A percentile compares a stretch with the other conserved stretches of the same genome.
Evolutionary conservation across 164 flowering plant species (phyloP).

Genomic region (Akebia trifoliata): DNA sequence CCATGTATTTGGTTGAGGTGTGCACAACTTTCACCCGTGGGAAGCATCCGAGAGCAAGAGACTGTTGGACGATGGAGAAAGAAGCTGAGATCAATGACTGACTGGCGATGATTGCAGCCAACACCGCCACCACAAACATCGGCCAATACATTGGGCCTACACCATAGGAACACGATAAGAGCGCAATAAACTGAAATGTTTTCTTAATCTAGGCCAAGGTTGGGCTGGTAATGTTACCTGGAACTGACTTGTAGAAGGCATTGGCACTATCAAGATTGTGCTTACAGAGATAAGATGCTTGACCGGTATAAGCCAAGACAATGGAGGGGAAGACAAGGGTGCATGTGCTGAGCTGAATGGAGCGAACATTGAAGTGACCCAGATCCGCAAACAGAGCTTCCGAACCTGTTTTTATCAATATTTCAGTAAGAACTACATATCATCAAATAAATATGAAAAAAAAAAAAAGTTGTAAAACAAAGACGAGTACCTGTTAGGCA

Average conservation of each 20-base stretch:
- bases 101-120: slow-evolving; percentile 26
- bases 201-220: no score
- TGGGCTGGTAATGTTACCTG: neutral
- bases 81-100: slow-evolving; percentile 28
- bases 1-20: slow-evolving; percentile 24
- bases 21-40: slow-evolving; percentile 29
- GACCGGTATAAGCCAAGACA: slow-evolving; percentile 18
- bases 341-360: slow-evolving; percentile 15
- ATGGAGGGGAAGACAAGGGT: slow-evolving; percentile 16
- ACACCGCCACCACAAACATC: slow-evolving; percentile 26
- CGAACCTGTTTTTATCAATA: no score
- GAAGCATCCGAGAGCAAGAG: slow-evolving; percentile 24
- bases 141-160: slow-evolving; percentile 25
- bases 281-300: slow-evolving; percentile 21
- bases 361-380: slow-evolving; percentile 11
- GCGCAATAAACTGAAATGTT: neutral
- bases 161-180: neutral
- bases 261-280: neutral
- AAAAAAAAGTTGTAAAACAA: no score
- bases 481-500: slow-evolving; percentile 22
- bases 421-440: no score
- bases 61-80: slow-evolving; percentile 30
- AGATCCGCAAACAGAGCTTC: slow-evolving; percentile 18
- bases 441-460: no score
- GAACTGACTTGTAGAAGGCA: slow-evolving; percentile 7